These are phyloP conservation scores for Scenedesmus sp. DNA, from an alignment of 163 green algal species.

Conservation along the genomic window DNA sequence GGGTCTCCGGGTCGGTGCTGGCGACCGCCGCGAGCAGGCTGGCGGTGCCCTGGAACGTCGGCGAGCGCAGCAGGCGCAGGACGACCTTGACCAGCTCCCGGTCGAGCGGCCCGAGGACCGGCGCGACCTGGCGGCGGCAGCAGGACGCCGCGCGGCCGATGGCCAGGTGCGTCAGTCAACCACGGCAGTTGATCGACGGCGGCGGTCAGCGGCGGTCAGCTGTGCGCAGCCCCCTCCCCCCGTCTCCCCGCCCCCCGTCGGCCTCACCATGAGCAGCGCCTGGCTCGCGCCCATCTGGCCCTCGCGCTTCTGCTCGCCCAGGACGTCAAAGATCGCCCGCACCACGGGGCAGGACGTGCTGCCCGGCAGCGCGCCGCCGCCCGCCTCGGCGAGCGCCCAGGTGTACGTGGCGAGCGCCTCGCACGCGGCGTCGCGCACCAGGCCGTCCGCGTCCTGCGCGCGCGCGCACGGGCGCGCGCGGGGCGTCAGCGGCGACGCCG, in stretches of 20 bases:
- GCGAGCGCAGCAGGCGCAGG: constrained; percentile 47
- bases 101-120: constrained; percentile 54
- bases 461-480: not conserved
- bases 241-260: too few relatives aligned
- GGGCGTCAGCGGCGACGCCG: too few relatives aligned
- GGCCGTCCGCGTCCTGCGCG: constrained; percentile 53
- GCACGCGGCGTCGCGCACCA: constrained; percentile 48
- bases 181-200: too few relatives aligned
- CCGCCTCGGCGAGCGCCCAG: constrained; percentile 33
- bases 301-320: constrained; percentile 57
- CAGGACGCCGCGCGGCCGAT: too few relatives aligned
- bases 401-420: constrained; percentile 53
- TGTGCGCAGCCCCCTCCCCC: too few relatives aligned
- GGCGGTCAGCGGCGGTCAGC: too few relatives aligned
- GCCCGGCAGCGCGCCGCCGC: not conserved
- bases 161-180: too few relatives aligned
- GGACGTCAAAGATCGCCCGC: constrained; percentile 52
- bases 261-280: constrained; percentile 54
- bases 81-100: constrained; percentile 44
- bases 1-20: constrained; percentile 24
- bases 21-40: constrained; percentile 53
- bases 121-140: constrained; percentile 55
- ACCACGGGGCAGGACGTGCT: constrained; percentile 45
- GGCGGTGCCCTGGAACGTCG: constrained; percentile 45
- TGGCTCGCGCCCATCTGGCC: constrained; percentile 45